Conservation (phyloP, 1,139 yeast species). For the Candida pseudocylindracea region DNA sequence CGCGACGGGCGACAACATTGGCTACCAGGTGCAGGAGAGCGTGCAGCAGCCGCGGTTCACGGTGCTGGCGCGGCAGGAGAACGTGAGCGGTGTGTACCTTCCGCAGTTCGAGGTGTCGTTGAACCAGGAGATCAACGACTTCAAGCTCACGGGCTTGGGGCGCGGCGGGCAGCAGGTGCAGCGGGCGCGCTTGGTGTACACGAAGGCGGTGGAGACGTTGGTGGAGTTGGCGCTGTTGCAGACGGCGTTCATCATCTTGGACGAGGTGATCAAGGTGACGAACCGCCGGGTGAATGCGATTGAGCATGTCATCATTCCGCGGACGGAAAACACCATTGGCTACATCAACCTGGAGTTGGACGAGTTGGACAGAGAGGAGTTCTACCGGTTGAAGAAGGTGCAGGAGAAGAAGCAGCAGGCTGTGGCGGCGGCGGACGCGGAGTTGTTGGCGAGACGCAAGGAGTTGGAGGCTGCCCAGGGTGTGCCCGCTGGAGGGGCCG, state of each 20-base stretch:
- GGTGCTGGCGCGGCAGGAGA: slow-evolving; percentile 83
- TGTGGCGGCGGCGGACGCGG: slow-evolving; percentile 39
- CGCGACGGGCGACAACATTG: slow-evolving; percentile 91
- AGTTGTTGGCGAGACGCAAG: slow-evolving; percentile 9
- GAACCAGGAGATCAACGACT: slow-evolving; percentile 73
- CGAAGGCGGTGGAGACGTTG: slow-evolving; percentile 87
- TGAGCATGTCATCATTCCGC: slow-evolving; percentile 93
- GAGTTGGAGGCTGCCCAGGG: slow-evolving; percentile 1
- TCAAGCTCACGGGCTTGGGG: slow-evolving; percentile 90
- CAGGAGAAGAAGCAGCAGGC: slow-evolving; percentile 88
- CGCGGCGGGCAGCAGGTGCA: slow-evolving; percentile 98
- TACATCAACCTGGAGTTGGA: slow-evolving; percentile 90
- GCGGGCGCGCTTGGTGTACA: slow-evolving; percentile 78
- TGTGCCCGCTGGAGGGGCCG: slow-evolving; percentile 1
- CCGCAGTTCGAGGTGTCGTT: slow-evolving; percentile 82
- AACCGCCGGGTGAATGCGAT: slow-evolving; percentile 97
- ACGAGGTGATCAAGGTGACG: slow-evolving; percentile 93
- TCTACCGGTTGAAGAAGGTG: slow-evolving; percentile 86
- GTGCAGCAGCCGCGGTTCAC: slow-evolving; percentile 81
- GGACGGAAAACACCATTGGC: slow-evolving; percentile 89
- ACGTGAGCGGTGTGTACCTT: slow-evolving; percentile 84
- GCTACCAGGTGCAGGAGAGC: slow-evolving; percentile 87
- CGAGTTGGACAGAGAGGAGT: slow-evolving; percentile 95
- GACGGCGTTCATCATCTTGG: slow-evolving; percentile 89
- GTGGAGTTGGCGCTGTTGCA: slow-evolving; percentile 89